Percentiles rank a stretch among this genome's conserved stretches.
Conservation (phyloP, 768 basidiomycete species). For the Calvatia gigantea region DNA sequence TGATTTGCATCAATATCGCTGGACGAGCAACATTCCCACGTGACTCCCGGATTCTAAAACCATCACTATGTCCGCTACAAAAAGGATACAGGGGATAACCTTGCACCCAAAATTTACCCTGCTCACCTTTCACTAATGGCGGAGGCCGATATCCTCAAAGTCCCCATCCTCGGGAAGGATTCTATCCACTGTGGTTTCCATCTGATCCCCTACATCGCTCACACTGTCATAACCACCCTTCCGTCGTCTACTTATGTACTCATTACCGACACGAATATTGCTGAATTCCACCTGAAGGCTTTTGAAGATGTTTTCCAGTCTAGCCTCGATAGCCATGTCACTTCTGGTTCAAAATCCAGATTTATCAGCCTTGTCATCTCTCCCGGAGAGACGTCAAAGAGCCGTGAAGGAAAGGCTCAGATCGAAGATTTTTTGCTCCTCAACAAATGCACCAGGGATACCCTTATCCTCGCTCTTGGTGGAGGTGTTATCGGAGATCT, state of each 20-base stretch:
- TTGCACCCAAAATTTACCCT: slow-evolving; percentile 8
- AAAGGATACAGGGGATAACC: slow-evolving; percentile 5
- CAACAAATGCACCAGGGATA: slow-evolving; percentile 88
- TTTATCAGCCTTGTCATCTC: slow-evolving; percentile 78
- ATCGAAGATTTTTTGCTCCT: slow-evolving; percentile 92
- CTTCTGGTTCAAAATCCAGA: slow-evolving; percentile 39
- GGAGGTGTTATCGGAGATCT: slow-evolving; percentile 98
- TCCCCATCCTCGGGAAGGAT: slow-evolving; percentile 81
- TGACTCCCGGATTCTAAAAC: slow-evolving; percentile 5
- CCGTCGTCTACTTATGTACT: slow-evolving; percentile 87
- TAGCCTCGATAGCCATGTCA: slow-evolving; percentile 26
- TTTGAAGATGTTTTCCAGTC: slow-evolving; percentile 65
- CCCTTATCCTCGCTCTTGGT: slow-evolving; percentile 89
- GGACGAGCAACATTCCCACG: slow-evolving; percentile 9
- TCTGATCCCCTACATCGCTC: slow-evolving; percentile 80
- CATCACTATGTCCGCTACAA: slow-evolving; percentile 12
- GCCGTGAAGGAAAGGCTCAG: slow-evolving; percentile 84
- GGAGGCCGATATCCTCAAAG: slow-evolving; percentile 62
- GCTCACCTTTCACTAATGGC: slow-evolving; percentile 9
- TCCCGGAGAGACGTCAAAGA: slow-evolving; percentile 93
- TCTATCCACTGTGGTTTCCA: slow-evolving; percentile 95
- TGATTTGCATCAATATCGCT: not conserved
- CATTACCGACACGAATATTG: slow-evolving; percentile 90
- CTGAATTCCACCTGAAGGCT: slow-evolving; percentile 66
- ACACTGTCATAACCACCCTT: slow-evolving; percentile 66